Evolutionary conservation across 169 alveolate genomes (phyloP), one percentile per base, ranked within the genome.

Genomic region (Plasmodium billcollinsi): DNA sequence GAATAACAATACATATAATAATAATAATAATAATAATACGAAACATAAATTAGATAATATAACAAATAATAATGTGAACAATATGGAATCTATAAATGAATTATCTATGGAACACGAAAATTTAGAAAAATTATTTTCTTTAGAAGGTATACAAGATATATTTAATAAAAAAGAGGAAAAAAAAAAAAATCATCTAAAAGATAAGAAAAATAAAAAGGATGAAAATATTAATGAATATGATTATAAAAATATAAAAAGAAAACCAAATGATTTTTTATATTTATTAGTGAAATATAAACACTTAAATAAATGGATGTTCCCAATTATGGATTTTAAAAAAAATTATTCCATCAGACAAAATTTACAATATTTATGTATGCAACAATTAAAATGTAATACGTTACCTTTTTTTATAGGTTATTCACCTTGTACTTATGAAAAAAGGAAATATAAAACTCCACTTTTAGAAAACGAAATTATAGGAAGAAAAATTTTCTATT

Each of bases 381-480:
- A 92, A 83, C 95, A 92, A 65, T 73, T 94, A 43, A 88, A 88
- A 29, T 74, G 93, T 21, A 62, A 73, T 58, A 39, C 9, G 0
- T 88, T 90, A 56, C 89, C 88, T 21, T 93, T 93, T 88, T 94
- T 94, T 52, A 26, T 94, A 47, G 96, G 96, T 15, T 92, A 92
- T 72, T 91, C 92, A 26, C 96, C 96, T 2, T 92, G 91, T 56
- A 83, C 86, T 7, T 83, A 58, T 71, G 91, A 83, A 69, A 83
- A 83, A 83, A 83, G 91, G 29, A 83, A 83, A 83, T 83, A 58
- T 70, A 83, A 67, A 59, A 39, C 24, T n/a, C 91, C 91, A 8
- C 61, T 83, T 69, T 7, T 63, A 14, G 26, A n/a, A 14, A 83
- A 83, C 33, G 91, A 83, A 83, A 83, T 83, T 83, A 70, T 83